Evolutionary conservation across 345 rosid species (phyloP).

Genomic region (Clarkia xantiana): DNA sequence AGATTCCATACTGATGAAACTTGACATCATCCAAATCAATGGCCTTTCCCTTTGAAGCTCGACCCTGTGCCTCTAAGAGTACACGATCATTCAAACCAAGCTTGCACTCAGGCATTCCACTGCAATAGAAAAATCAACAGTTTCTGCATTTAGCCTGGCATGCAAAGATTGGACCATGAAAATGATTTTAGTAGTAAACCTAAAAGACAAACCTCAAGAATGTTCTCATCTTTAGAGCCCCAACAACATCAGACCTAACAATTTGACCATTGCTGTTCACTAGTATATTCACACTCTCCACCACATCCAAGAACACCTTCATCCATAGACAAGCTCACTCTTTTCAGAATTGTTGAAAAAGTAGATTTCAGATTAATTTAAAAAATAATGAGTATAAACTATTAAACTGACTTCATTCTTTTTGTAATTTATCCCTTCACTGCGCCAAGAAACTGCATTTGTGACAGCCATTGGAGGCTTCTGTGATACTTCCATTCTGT

Average conservation of each 20-base stretch:
- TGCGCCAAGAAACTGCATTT: slow-evolving; percentile 92
- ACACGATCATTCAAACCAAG: slow-evolving; percentile 90
- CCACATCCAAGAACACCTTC: slow-evolving; percentile 87
- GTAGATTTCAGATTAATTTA: not conserved
- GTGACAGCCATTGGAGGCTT: slow-evolving; percentile 99
- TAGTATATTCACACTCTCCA: slow-evolving; percentile 85
- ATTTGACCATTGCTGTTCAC: slow-evolving; percentile 95
- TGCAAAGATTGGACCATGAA: too few species aligned
- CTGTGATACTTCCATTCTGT: slow-evolving; percentile 85
- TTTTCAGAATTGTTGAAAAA: too few species aligned
- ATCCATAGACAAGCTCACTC: slow-evolving; percentile 7
- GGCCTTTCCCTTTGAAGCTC: slow-evolving; percentile 84
- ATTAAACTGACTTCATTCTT: slow-evolving; percentile 61
- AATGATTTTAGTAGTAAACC: too few species aligned
- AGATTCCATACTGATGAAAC: slow-evolving; percentile 65
- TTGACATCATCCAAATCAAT: slow-evolving; percentile 91
- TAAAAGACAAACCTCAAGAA: slow-evolving; percentile 50
- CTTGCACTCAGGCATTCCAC: slow-evolving; percentile 99
- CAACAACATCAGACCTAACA: slow-evolving; percentile 82
- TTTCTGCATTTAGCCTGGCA: too few species aligned
- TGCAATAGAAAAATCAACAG: slow-evolving; percentile 11
- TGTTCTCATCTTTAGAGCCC: slow-evolving; percentile 93
- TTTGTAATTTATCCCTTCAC: slow-evolving; percentile 78
- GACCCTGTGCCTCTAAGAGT: slow-evolving; percentile 87
- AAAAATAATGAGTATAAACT: slow-evolving; percentile 2